Conservation (phyloP, 768 basidiomycete species). For the Boletus speciosus region DNA sequence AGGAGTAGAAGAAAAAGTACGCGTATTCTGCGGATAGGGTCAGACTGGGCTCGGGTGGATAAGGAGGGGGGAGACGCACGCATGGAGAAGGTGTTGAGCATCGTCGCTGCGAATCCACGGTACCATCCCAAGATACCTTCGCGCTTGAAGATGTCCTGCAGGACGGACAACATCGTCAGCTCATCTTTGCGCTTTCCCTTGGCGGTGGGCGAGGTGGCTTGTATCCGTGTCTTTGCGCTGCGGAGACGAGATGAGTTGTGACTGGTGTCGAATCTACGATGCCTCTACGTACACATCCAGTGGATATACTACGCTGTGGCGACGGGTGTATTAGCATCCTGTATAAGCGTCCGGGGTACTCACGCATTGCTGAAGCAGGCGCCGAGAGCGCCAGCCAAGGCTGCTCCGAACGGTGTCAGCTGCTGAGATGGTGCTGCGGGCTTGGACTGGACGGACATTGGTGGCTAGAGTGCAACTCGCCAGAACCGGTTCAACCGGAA, state of each 20-base stretch:
- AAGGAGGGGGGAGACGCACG: conserved; percentile 43
- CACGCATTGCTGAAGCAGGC: conserved; percentile 93
- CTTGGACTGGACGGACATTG: conserved; percentile 38
- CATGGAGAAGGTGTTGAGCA: conserved; percentile 98
- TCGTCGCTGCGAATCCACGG: conserved; percentile 90
- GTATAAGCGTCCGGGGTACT: conserved; percentile 33
- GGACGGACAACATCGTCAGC: conserved; percentile 57
- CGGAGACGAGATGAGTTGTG: conserved; percentile 6
- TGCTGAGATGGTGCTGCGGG: conserved; percentile 58
- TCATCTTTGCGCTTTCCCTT: conserved; percentile 50
- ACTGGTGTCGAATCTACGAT: not conserved
- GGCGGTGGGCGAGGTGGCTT: conserved; percentile 62
- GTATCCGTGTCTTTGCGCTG: conserved; percentile 93
- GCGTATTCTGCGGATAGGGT: conserved; percentile 74
- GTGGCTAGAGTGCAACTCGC: not conserved
- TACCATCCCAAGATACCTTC: conserved; percentile 86
- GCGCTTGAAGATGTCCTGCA: conserved; percentile 68
- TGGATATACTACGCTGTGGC: conserved; percentile 81
- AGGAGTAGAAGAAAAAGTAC: conserved; percentile 98
- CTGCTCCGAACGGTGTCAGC: conserved; percentile 84
- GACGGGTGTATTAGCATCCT: not conserved
- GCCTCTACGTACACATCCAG: conserved; percentile 74
- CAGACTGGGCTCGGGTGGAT: not conserved
- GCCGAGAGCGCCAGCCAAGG: conserved; percentile 89
- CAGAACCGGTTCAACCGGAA: not conserved